phyloP scores from a whole-genome alignment of 805 yeast genomes.

The Saccharomycopsis vini region DNA sequence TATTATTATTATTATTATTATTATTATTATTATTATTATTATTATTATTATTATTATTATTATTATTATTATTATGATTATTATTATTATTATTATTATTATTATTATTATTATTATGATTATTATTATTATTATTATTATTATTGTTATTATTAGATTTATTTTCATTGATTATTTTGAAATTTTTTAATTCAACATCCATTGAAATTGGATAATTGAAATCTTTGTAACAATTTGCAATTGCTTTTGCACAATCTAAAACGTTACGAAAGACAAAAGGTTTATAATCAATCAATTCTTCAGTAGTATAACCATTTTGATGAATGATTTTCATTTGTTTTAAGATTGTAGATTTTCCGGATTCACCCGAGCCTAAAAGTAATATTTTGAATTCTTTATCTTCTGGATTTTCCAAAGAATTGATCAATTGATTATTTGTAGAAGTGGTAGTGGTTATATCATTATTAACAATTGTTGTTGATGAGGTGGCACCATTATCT shows the following conservation, averaged over 20 bases:
- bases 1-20: conserved; percentile 26
- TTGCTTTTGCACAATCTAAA: conserved; percentile 63
- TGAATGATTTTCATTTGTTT: conserved; percentile 77
- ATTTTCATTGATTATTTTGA: neutral
- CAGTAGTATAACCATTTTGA: conserved; percentile 59
- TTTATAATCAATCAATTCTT: conserved; percentile 64
- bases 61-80: neutral
- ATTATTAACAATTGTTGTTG: neutral
- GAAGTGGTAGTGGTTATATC: neutral
- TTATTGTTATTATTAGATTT: no score
- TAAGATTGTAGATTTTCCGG: conserved; percentile 73
- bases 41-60: conserved; percentile 3
- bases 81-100: no score
- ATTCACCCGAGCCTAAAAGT: conserved; percentile 80
- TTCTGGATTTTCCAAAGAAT: no score
- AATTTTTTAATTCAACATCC: conserved; percentile 23
- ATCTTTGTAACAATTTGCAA: conserved; percentile 57
- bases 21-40: conserved; percentile 38
- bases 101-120: neutral
- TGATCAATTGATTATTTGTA: no score
- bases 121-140: neutral
- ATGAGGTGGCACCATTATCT: neutral
- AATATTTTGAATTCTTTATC: conserved; percentile 59
- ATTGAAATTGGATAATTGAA: conserved; percentile 29
- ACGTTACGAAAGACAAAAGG: conserved; percentile 75